Percentiles rank a stretch among this genome's conserved stretches.
These are phyloP conservation scores for Choanephora cucurbitarum DNA, from an alignment of 371 early-diverging fungal species.

Conservation along the genomic window DNA sequence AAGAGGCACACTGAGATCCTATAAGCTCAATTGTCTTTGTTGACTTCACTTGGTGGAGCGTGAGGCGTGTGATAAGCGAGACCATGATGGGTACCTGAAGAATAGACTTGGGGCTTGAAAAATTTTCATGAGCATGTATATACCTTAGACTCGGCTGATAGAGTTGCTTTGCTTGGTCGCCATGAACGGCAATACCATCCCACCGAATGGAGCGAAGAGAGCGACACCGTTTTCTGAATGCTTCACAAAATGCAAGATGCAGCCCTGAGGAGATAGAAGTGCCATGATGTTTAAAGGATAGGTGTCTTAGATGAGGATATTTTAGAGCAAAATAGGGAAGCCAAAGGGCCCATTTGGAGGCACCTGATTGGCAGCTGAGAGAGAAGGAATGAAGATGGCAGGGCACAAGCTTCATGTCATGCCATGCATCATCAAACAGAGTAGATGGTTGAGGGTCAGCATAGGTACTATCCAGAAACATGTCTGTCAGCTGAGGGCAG, in stretches of 20 bases:
- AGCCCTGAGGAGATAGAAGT: conserved; percentile 3
- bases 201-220: conserved; percentile 14
- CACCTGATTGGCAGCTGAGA: conserved; percentile 18
- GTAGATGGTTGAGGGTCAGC: conserved; percentile 18
- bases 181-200: conserved; percentile 15
- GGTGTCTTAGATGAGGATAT: conserved; percentile 21
- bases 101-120: conserved; percentile 5
- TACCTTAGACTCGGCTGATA: conserved; percentile 4
- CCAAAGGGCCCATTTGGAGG: conserved; percentile 22
- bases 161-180: conserved; percentile 12
- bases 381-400: conserved; percentile 10
- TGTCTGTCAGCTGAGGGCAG: conserved; percentile 12
- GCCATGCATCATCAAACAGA: conserved; percentile 6
- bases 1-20: conserved; percentile 11
- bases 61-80: conserved; percentile 14
- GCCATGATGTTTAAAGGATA: conserved; percentile 19
- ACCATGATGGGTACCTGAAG: conserved; percentile 5
- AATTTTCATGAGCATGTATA: conserved; percentile 18
- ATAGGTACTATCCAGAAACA: conserved; percentile 12
- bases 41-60: conserved; percentile 13
- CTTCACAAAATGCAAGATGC: background rate
- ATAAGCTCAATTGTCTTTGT: conserved; percentile 12
- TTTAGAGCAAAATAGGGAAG: conserved; percentile 23
- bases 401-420: conserved; percentile 1
- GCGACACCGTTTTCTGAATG: conserved; percentile 9